Percentiles rank a stretch among this genome's conserved stretches.
These are phyloP conservation scores for Babesia bigemina DNA, from an alignment of 169 alveolate genomes.

Conservation along the genomic window DNA sequence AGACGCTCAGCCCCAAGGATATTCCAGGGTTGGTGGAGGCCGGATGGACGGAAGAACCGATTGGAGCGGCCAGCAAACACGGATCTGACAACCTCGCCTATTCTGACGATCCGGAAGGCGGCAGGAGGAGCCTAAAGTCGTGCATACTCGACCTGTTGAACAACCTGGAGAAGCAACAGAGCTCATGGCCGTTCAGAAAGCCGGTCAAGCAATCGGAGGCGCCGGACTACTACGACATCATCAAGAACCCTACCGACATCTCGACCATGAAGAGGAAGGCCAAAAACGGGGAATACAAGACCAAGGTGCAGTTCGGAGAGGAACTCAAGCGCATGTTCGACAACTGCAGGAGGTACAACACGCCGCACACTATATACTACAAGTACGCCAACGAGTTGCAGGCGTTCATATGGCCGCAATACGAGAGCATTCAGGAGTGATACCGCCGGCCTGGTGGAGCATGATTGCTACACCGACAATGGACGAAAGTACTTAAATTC, in stretches of 20 bases:
- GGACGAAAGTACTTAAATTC: background rate
- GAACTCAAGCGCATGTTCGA: conserved; percentile 94
- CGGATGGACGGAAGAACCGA: conserved; percentile 87
- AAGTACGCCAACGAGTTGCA: conserved; percentile 95
- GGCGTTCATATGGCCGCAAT: conserved; percentile 88
- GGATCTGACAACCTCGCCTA: background rate
- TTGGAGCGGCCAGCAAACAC: conserved; percentile 29
- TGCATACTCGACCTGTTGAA: conserved; percentile 81
- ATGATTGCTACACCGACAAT: too few species aligned
- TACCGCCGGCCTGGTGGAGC: background rate
- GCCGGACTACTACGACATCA: conserved; percentile 95
- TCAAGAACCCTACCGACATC: conserved; percentile 95
- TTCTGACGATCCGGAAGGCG: conserved; percentile 25
- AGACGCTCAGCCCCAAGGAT: conserved; percentile 72
- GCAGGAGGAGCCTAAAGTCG: conserved; percentile 71
- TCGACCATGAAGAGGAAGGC: conserved; percentile 90
- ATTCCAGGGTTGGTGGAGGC: conserved; percentile 93
- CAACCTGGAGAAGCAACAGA: conserved; percentile 81
- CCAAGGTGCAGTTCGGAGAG: conserved; percentile 87
- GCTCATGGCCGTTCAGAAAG: conserved; percentile 93
- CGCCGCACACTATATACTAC: conserved; percentile 92
- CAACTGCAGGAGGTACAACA: conserved; percentile 93
- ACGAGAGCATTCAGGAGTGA: conserved; percentile 74
- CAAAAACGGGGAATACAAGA: conserved; percentile 88
- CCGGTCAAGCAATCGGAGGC: conserved; percentile 96